A percentile compares a stretch with the other conserved stretches of the same genome.
phyloP scores from a whole-genome alignment of 2,329 filamentous ascomycete species.

The Cercospora beticola region DNA sequence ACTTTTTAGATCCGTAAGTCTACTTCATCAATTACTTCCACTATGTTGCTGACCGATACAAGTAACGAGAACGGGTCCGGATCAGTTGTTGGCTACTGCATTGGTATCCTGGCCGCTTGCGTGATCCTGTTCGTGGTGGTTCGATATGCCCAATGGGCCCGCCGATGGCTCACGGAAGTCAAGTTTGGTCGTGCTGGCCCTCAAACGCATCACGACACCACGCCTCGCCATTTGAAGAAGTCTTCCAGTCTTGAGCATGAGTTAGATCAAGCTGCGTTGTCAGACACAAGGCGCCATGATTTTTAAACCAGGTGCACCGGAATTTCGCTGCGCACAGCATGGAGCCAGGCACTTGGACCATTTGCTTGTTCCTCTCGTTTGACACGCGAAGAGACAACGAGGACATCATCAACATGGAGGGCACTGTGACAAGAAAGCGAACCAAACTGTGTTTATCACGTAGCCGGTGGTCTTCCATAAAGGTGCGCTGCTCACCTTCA shows the following conservation, averaged over 20 bases:
- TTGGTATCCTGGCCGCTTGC: conserved; percentile 45
- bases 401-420: not conserved
- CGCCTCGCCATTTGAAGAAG: not conserved
- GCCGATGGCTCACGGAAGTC: conserved; percentile 47
- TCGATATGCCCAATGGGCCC: conserved; percentile 41
- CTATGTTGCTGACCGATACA: not conserved
- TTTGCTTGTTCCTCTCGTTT: not conserved
- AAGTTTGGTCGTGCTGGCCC: conserved; percentile 37
- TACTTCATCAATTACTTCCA: not conserved
- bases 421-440: not conserved
- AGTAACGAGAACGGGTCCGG: conserved; percentile 39
- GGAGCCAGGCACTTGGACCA: not conserved
- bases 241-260: not conserved
- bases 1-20: conserved; percentile 65
- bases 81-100: conserved; percentile 63
- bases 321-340: not conserved
- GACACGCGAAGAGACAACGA: not conserved
- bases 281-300: not conserved
- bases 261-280: not conserved
- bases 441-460: not conserved
- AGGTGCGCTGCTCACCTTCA: not conserved
- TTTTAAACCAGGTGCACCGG: not conserved
- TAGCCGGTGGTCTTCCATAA: not conserved
- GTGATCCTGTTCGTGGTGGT: conserved; percentile 46
- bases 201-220: not conserved